phyloP scores from a whole-genome alignment of 2,329 filamentous ascomycete genomes.

The Cyclaneusma minus region DNA sequence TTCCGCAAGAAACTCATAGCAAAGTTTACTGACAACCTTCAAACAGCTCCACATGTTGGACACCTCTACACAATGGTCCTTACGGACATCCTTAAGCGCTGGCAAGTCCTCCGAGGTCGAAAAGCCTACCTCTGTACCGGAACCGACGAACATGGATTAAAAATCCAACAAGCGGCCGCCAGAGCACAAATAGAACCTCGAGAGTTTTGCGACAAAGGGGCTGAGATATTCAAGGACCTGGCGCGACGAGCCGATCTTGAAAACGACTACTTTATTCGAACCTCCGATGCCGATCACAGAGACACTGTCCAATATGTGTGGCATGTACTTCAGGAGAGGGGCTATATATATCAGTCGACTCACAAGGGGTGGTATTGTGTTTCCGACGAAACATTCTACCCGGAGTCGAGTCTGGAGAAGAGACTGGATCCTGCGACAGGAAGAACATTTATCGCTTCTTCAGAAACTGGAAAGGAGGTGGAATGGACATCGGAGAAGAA shows the following conservation, averaged over 20 bases:
- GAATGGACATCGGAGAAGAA: conserved; percentile 91
- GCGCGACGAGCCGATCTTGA: conserved; percentile 53
- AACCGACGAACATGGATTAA: conserved; percentile 95
- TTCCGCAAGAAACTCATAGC: conserved; percentile 2
- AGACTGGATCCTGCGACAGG: conserved; percentile 68
- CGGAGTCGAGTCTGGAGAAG: conserved; percentile 56
- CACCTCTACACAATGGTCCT: conserved; percentile 91
- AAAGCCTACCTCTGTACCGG: conserved; percentile 70
- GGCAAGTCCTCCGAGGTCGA: conserved; percentile 62
- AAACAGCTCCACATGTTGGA: conserved; percentile 73
- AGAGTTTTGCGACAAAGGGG: conserved; percentile 76
- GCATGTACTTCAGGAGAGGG: conserved; percentile 59
- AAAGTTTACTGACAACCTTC: conserved; percentile 8
- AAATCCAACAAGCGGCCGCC: conserved; percentile 77
- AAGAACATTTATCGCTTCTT: conserved; percentile 64
- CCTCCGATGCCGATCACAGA: conserved; percentile 69
- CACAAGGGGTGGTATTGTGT: conserved; percentile 96
- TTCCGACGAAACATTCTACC: conserved; percentile 93
- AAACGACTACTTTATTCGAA: conserved; percentile 82
- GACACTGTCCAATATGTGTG: conserved; percentile 83
- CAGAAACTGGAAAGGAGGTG: conserved; percentile 81
- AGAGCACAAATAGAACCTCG: conserved; percentile 58
- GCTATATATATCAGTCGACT: conserved; percentile 68
- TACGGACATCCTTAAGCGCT: conserved; percentile 82
- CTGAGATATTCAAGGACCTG: conserved; percentile 63